These are phyloP conservation scores for Sclerotinia minor DNA, from an alignment of 2,329 filamentous ascomycete genomes.

Conservation along the genomic window DNA sequence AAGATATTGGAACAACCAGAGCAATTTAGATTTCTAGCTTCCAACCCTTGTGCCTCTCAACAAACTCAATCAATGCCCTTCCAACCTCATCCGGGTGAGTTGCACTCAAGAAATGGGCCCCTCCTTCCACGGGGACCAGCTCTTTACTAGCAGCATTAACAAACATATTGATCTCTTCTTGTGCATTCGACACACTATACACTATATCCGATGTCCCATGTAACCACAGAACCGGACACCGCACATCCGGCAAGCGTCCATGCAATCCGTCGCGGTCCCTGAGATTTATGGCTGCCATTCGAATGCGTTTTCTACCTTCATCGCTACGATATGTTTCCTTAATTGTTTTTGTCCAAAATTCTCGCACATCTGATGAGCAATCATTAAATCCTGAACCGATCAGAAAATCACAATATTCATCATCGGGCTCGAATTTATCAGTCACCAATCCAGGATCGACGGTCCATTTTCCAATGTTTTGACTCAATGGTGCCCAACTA, in stretches of 20 bases:
- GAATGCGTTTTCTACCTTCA: slow-evolving; percentile 51
- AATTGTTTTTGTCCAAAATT: slow-evolving; percentile 51
- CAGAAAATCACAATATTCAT: slow-evolving; percentile 50
- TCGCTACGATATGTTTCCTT: slow-evolving; percentile 52
- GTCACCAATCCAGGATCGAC: slow-evolving; percentile 37
- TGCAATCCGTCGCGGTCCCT: slow-evolving; percentile 51
- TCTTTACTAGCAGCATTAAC: slow-evolving; percentile 48
- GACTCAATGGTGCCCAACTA: slow-evolving; percentile 46
- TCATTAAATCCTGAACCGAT: slow-evolving; percentile 49
- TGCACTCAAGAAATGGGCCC: slow-evolving; percentile 52
- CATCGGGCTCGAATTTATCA: slow-evolving; percentile 50
- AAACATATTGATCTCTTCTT: slow-evolving; percentile 54
- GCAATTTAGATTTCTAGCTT: neutral
- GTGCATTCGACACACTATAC: slow-evolving; percentile 45
- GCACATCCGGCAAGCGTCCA: slow-evolving; percentile 49
- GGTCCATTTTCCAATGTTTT: slow-evolving; percentile 44
- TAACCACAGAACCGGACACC: slow-evolving; percentile 53
- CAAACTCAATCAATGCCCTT: slow-evolving; percentile 28
- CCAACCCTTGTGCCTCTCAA: slow-evolving; percentile 9
- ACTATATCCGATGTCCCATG: slow-evolving; percentile 48
- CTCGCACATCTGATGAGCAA: slow-evolving; percentile 43
- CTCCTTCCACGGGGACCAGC: slow-evolving; percentile 48
- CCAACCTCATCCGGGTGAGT: slow-evolving; percentile 27
- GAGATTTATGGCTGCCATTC: slow-evolving; percentile 49
- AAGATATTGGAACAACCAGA: neutral